phyloP scores from a whole-genome alignment of 306 rosid species.

The Citrullus colocynthis region DNA sequence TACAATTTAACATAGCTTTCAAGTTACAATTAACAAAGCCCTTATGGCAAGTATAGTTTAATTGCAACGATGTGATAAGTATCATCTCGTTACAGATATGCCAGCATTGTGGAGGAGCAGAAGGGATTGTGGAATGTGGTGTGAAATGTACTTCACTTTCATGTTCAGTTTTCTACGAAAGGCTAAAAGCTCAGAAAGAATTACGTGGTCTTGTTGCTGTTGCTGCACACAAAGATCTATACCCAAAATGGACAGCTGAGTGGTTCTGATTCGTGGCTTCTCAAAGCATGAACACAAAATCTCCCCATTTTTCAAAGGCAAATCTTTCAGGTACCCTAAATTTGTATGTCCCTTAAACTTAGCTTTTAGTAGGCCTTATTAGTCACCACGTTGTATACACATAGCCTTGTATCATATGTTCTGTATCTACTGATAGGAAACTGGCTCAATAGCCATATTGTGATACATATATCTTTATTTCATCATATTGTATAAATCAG shows the following conservation, averaged over 20 bases:
- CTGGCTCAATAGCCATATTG: neutral
- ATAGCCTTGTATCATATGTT: neutral
- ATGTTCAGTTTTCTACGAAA: conserved; percentile 70
- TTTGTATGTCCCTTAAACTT: neutral
- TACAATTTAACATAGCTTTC: neutral
- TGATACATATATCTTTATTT: neutral
- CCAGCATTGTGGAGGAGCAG: conserved; percentile 84
- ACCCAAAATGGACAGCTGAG: conserved; percentile 59
- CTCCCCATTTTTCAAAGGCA: neutral
- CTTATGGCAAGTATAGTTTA: neutral
- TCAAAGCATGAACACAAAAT: neutral
- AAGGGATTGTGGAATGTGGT: conserved; percentile 44
- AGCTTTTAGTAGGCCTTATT: neutral
- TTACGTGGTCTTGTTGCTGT: conserved; percentile 46
- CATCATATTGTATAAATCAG: neutral
- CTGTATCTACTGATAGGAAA: neutral
- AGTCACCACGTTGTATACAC: neutral
- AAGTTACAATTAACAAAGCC: neutral
- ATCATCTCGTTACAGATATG: conserved; percentile 44
- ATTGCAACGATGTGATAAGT: neutral
- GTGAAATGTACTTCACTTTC: conserved; percentile 80
- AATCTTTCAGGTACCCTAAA: neutral
- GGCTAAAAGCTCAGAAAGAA: conserved; percentile 80
- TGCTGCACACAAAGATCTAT: conserved; percentile 57
- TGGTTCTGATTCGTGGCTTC: conserved; percentile 43